Evolutionary conservation across 169 alveolate species (phyloP).

Genomic region (Plasmodium blacklocki): DNA sequence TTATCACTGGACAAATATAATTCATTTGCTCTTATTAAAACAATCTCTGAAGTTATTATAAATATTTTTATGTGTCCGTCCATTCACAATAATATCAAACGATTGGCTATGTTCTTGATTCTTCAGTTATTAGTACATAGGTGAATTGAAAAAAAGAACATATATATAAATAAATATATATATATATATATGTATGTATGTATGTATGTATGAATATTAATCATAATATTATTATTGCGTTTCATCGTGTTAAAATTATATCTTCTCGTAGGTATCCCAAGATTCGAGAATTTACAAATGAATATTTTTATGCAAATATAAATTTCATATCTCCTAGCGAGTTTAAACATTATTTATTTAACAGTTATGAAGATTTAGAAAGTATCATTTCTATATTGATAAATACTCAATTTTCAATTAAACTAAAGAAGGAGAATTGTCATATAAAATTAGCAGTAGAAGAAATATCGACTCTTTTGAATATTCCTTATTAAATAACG

Average conservation of each 20-base stretch:
- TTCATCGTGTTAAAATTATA: not conserved
- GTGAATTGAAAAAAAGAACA: not conserved
- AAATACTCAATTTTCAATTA: constrained; percentile 54
- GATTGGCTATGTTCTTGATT: constrained; percentile 42
- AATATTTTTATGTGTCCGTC: constrained; percentile 52
- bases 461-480: constrained; percentile 19
- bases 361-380: constrained; percentile 63
- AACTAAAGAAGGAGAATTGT: constrained; percentile 8
- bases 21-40: constrained; percentile 42
- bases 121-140: constrained; percentile 43
- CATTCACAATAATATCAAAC: constrained; percentile 34
- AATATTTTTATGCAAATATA: constrained; percentile 54
- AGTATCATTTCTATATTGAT: constrained; percentile 16
- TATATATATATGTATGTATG: not conserved
- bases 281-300: constrained; percentile 73
- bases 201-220: not conserved
- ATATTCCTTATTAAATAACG: constrained; percentile 60
- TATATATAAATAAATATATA: not conserved
- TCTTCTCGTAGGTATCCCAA: constrained; percentile 53
- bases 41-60: constrained; percentile 55
- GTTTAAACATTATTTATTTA: constrained; percentile 46
- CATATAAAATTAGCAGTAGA: constrained; percentile 32
- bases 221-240: not conserved
- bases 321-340: constrained; percentile 59
- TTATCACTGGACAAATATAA: constrained; percentile 19